Percentiles rank a stretch among this genome's conserved stretches.
Evolutionary conservation across 225 moss, liverwort and hornwort genomes (phyloP).

Genomic region (Sphagnum tenellum): DNA sequence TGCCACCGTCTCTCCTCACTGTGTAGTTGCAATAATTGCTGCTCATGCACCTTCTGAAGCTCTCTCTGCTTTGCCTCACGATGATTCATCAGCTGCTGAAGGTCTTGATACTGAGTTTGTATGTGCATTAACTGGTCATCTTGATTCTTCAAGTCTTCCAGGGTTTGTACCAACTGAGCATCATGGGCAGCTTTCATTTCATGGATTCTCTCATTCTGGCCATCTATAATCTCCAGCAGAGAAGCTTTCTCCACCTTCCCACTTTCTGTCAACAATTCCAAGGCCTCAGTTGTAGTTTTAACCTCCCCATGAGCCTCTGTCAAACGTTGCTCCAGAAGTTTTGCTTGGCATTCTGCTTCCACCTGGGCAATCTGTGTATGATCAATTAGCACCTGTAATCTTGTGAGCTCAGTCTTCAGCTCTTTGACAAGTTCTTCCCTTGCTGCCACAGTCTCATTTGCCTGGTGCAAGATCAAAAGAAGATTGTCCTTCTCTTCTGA

Average conservation of each 20-base stretch:
- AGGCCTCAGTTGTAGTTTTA: constrained; percentile 13
- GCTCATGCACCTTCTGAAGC: constrained; percentile 23
- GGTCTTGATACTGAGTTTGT: constrained; percentile 35
- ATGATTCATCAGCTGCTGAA: constrained; percentile 38
- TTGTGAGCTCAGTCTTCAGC: constrained; percentile 36
- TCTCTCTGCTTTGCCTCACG: constrained; percentile 33
- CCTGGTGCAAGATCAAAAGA: constrained; percentile 14
- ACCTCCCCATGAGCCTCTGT: constrained; percentile 17
- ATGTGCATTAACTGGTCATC: constrained; percentile 43
- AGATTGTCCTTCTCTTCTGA: constrained; percentile 20
- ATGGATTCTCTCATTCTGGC: constrained; percentile 27
- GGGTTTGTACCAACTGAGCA: constrained; percentile 12
- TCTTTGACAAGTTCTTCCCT: constrained; percentile 28
- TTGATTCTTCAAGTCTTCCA: constrained; percentile 24
- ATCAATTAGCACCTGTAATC: constrained; percentile 26
- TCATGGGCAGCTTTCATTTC: constrained; percentile 21
- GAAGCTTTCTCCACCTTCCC: constrained; percentile 19
- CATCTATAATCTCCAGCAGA: constrained; percentile 15
- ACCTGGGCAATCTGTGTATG: constrained; percentile 30
- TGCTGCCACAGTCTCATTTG: constrained; percentile 20
- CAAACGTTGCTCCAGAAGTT: constrained; percentile 23
- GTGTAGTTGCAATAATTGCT: constrained; percentile 14
- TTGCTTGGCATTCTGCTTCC: constrained; percentile 25
- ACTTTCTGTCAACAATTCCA: constrained; percentile 13
- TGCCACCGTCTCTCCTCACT: constrained; percentile 19